Base-by-base conservation (phyloP, 1,284 basidiomycete species). In the Pyrrhoderma lamaoense region DNA sequence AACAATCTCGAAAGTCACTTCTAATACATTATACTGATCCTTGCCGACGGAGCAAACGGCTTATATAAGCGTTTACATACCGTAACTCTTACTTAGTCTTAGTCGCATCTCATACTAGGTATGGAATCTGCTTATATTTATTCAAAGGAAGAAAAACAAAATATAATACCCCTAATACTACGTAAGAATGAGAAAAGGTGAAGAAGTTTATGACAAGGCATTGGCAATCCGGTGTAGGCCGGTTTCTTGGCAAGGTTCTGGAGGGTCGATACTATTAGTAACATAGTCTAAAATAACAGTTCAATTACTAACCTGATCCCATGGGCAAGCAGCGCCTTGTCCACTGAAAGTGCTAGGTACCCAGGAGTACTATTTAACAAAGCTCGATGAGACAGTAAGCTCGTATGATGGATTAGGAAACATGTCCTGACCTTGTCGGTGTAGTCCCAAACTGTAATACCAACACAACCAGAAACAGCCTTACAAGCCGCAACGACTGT, bases 371-470 rank as follows among this genome's bases (percentile, higher is more conserved):
- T 58, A 21, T 19, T 31, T 18, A 40, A 40, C 5, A 40, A 22
- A 40, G 38, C 5, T n/a, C 5, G 8, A 16, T 7, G 38, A 5
- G 14, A 45, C 14, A 18, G 22, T 7, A 31, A 5, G 11, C 21
- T 37, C 13, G 18, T 16, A 25, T 44, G 25, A 31, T 31, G 27
- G 27, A 31, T 31, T 31, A 31, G 27, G 27, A 31, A 11, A 31
- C 11, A 31, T 37, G 3, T 19, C 35, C 42, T 11, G 31, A 52
- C 53, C 60, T 72, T 73, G 61, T 76, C 74, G 7, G 72, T 74
- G 58, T 60, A 75, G 60, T 75, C 75, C 75, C 75, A 77, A 31
- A 75, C 57, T 0, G 75, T 76, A 45, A 75, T 62, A 37, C 75
- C 75, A 42, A 76, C 64, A 55, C 75, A 78, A 13, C 61, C 59